Conservation (phyloP, 352 stramenopile genomes). For the Globisporangium abappressorium region DNA sequence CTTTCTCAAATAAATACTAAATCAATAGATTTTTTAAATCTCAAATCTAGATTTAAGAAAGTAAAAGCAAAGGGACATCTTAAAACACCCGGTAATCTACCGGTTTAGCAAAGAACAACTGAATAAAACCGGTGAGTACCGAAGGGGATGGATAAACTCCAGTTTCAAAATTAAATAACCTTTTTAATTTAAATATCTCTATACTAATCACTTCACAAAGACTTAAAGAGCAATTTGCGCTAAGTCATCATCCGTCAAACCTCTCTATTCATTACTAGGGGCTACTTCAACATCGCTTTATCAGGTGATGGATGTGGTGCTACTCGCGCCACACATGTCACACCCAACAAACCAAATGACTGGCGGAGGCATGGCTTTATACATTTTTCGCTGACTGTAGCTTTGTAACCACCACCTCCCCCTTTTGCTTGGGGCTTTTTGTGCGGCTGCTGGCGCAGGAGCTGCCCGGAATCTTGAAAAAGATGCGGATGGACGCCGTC, state of each 20-base stretch:
- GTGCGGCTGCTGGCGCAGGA: slow-evolving; percentile 7
- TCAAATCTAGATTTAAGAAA: too few species aligned
- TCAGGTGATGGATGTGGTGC: slow-evolving; percentile 1
- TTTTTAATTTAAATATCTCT: not conserved
- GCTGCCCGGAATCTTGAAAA: slow-evolving; percentile 29
- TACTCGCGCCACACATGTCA: slow-evolving; percentile 14
- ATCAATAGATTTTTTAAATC: too few species aligned
- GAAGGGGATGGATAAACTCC: too few species aligned
- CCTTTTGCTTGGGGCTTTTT: not conserved
- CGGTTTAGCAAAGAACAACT: too few species aligned
- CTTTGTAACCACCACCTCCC: not conserved
- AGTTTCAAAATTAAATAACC: too few species aligned
- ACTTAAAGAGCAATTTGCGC: not conserved
- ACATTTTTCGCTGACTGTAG: not conserved
- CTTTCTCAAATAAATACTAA: too few species aligned
- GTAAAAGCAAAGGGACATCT: too few species aligned
- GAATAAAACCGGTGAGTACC: too few species aligned
- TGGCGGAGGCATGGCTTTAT: slow-evolving; percentile 7
- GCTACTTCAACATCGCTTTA: not conserved
- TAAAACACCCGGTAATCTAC: too few species aligned
- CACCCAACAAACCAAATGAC: slow-evolving; percentile 11
- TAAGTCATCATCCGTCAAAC: not conserved
- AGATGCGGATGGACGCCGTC: slow-evolving; percentile 56
- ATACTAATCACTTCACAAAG: not conserved
- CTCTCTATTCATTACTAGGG: not conserved